A percentile compares a stretch with the other conserved stretches of the same genome.
These are phyloP conservation scores for Pochonia chlamydosporia DNA, from an alignment of 2,329 filamentous ascomycete genomes.

Conservation along the genomic window DNA sequence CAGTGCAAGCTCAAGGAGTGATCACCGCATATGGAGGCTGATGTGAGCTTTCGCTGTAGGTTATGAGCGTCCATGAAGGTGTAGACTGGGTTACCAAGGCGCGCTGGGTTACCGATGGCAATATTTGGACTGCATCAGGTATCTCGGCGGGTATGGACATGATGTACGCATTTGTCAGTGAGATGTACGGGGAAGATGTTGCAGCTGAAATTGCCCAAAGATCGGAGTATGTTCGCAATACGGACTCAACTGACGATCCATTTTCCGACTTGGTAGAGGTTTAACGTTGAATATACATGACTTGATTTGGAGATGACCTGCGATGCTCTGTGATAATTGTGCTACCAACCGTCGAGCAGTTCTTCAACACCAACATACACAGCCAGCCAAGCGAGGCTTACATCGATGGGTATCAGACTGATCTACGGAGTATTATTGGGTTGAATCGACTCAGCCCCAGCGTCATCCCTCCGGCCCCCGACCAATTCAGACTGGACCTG, in stretches of 20 bases:
- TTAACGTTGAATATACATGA: slow-evolving; percentile 2
- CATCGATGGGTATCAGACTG: too few species aligned
- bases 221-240: slow-evolving; percentile 54
- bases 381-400: too few species aligned
- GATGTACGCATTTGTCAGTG: slow-evolving; percentile 26
- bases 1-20: too few species aligned
- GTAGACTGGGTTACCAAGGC: slow-evolving; percentile 51
- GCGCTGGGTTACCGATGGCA: slow-evolving; percentile 55
- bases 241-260: slow-evolving; percentile 44
- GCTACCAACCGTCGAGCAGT: too few species aligned
- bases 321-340: too few species aligned
- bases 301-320: too few species aligned
- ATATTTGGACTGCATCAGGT: slow-evolving; percentile 57
- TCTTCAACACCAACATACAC: too few species aligned
- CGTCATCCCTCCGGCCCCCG: too few species aligned
- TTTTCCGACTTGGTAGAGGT: slow-evolving; percentile 34
- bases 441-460: too few species aligned
- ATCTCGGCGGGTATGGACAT: slow-evolving; percentile 40
- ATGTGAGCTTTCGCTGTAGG: slow-evolving; percentile 12
- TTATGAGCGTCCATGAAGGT: slow-evolving; percentile 32
- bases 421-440: too few species aligned
- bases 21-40: not conserved
- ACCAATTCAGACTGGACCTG: too few species aligned
- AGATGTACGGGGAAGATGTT: slow-evolving; percentile 42
- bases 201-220: slow-evolving; percentile 41